Evolutionary conservation across 176 grass and related monocot species (phyloP).

Genomic region (Aegilops longissima): DNA sequence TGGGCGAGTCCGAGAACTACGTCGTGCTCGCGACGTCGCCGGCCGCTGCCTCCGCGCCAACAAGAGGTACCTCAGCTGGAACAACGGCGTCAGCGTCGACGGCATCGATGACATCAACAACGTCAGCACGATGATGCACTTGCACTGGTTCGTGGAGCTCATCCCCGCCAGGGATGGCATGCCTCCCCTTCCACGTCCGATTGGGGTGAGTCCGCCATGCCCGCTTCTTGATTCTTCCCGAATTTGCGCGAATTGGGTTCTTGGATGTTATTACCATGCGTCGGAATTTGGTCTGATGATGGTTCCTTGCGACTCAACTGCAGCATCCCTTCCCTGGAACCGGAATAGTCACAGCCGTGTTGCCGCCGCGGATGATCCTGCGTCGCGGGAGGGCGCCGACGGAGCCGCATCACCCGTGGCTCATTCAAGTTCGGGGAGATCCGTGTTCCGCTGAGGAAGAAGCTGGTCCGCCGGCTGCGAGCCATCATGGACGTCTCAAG

Average conservation of each 20-base stretch:
- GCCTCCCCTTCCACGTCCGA: background rate
- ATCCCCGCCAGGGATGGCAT: background rate
- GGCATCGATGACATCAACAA: background rate
- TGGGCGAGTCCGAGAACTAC: background rate
- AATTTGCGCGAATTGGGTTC: background rate
- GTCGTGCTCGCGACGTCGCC: background rate
- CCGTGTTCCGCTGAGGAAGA: background rate
- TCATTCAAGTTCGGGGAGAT: background rate
- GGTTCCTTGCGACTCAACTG: background rate
- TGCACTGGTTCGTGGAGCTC: background rate
- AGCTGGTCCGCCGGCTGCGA: background rate
- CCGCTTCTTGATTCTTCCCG: background rate
- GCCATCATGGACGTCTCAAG: background rate
- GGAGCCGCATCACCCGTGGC: background rate
- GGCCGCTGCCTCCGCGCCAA: background rate
- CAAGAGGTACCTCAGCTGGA: too few species aligned
- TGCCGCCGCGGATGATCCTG: background rate
- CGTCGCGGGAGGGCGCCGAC: background rate
- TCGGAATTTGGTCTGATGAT: background rate
- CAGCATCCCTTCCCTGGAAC: background rate
- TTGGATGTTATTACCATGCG: too few species aligned
- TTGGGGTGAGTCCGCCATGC: background rate
- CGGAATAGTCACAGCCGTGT: background rate
- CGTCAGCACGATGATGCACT: background rate
- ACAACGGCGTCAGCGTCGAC: background rate